Evolutionary conservation across 345 rosid species (phyloP).

Genomic region (Brassica nigra): DNA sequence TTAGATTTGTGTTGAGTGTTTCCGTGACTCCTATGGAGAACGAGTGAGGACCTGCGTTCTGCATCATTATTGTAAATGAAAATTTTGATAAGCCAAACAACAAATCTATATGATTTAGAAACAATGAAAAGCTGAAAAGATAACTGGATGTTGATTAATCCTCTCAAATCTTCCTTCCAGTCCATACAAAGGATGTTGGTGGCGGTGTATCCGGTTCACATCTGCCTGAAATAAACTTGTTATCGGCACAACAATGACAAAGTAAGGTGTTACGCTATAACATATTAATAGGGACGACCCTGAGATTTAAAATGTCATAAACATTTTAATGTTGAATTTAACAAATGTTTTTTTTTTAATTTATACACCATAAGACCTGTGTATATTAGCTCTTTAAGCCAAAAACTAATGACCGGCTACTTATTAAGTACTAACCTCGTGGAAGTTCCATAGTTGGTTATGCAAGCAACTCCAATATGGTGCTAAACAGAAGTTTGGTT

Average conservation of each 20-base stretch:
- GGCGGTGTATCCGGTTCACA: constrained; percentile 59
- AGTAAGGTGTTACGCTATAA: not conserved
- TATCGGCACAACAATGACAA: not conserved
- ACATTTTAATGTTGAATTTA: no score
- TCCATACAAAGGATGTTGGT: constrained; percentile 74
- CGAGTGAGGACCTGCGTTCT: constrained; percentile 84
- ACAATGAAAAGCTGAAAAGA: constrained; percentile 32
- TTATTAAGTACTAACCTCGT: constrained; percentile 55
- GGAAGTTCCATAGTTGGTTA: constrained; percentile 87
- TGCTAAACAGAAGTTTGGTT: constrained; percentile 82
- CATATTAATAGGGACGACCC: not conserved
- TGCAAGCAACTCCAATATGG: constrained; percentile 96
- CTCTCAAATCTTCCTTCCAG: constrained; percentile 85
- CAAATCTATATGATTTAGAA: not conserved
- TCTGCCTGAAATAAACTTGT: constrained; percentile 65
- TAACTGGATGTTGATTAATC: constrained; percentile 95
- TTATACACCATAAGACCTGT: no score
- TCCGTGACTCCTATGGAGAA: constrained; percentile 93
- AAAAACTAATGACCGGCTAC: no score
- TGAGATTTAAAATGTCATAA: no score
- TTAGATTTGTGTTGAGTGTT: constrained; percentile 79
- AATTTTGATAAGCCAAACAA: not conserved
- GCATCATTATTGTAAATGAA: constrained; percentile 27
- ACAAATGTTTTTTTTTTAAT: no score
- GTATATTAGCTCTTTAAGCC: not conserved